Evolutionary conservation across 345 rosid genomes (phyloP).

Genomic region (Eucalyptus pauciflora): DNA sequence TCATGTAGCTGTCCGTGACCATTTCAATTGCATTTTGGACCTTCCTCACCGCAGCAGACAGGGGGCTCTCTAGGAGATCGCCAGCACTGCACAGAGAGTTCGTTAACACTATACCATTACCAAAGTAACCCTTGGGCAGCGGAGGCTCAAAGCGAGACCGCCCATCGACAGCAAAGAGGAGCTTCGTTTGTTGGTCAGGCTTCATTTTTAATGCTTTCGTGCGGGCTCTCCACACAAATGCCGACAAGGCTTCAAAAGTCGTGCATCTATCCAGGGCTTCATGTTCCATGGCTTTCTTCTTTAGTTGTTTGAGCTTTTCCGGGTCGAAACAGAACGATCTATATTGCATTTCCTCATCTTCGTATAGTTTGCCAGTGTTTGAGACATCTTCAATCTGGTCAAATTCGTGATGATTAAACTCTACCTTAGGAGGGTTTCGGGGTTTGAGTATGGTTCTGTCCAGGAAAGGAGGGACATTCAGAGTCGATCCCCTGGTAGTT

Average conservation of each 20-base stretch:
- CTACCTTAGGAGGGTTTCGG: constrained; percentile 37
- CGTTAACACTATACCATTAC: constrained; percentile 71
- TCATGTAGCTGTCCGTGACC: constrained; percentile 66
- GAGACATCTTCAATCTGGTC: constrained; percentile 61
- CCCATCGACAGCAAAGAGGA: constrained; percentile 84
- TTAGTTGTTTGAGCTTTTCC: constrained; percentile 49
- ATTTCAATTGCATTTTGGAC: constrained; percentile 53
- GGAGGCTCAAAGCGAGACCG: constrained; percentile 53
- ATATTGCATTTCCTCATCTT: constrained; percentile 49
- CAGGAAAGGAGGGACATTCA: constrained; percentile 46
- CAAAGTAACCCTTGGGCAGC: constrained; percentile 58
- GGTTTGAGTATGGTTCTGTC: constrained; percentile 55
- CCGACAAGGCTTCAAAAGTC: constrained; percentile 67
- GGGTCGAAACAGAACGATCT: constrained; percentile 58
- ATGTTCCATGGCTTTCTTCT: constrained; percentile 29
- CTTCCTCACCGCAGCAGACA: constrained; percentile 34
- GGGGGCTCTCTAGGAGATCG: constrained; percentile 40
- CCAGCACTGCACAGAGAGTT: constrained; percentile 52
- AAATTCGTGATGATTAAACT: constrained; percentile 60
- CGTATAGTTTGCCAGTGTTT: constrained; percentile 40
- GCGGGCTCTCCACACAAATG: constrained; percentile 72
- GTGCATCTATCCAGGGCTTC: constrained; percentile 39
- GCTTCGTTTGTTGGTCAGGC: constrained; percentile 65
- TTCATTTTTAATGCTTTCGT: constrained; percentile 45
- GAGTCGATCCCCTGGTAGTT: constrained; percentile 61